Evolutionary conservation across 2,329 filamentous ascomycete species (phyloP), one percentile per base, ranked within the genome.

Genomic region (Phialemoniopsis sp.): DNA sequence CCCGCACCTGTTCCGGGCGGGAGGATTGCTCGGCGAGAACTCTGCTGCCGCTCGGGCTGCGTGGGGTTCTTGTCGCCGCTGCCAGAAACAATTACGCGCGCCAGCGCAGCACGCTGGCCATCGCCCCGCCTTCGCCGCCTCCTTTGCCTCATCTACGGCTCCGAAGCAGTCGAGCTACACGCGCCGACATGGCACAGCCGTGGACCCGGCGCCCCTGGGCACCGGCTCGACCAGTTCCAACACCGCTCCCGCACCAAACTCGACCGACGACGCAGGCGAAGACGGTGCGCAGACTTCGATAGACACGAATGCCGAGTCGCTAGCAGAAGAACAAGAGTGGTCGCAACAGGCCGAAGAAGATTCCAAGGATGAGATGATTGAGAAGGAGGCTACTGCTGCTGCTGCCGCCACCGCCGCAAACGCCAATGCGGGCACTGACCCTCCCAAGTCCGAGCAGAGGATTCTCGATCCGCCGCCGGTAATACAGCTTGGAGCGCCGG

Each of bases 1-100:
- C 49, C 82, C 84, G 34, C 78, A 80, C 49, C 61, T 87, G 39
- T 76, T 83, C 59, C 78, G 80, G 39, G 67, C 46, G 13, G 39
- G 42, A 14, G 45, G 72, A 10, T 10, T 26, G 6, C 21, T 26
- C 21, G 21, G 21, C 48, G 54, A 49, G 52, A 49, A 29, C 43
- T 39, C 38, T 48, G 42, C 40, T 49, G 21, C 34, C 49, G 32
- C 42, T 10, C 21, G 10, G 21, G 21, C 21, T 26, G 10, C 21
- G 21, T 26, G 21, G 21, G 21, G 21, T 10, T 26, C 21, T 38
- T 29, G 19, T 26, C 21, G 21, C 21, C 10, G 37, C 44, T 46
- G 41, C 35, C 46, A 43, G 29, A 44, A 45, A 13, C 47, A 45
- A 10, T 10, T 26, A 10, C 21, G 21, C 6, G 21, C 21, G 21